phyloP scores from a whole-genome alignment of 352 stramenopile species.

The Detonula confervacea region DNA sequence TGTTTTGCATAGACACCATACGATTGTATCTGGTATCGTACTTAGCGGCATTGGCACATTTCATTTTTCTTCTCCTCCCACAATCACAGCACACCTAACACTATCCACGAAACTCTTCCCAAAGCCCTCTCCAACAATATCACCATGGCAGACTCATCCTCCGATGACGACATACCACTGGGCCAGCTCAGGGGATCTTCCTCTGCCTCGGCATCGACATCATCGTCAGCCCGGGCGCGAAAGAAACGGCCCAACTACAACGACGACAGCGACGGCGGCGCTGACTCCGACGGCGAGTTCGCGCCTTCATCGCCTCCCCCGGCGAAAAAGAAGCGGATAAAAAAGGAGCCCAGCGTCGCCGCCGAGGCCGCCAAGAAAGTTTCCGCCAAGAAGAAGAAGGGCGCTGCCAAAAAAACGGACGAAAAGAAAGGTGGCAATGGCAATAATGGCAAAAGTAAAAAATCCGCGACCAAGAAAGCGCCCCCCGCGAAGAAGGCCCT shows the following conservation, averaged over 20 bases:
- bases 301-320: slow-evolving; percentile 8
- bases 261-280: slow-evolving; percentile 34
- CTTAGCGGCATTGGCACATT: neutral
- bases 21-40: too few relatives aligned
- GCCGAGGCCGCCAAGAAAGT: neutral
- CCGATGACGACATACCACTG: slow-evolving; percentile 88
- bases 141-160: slow-evolving; percentile 42
- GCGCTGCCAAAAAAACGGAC: too few relatives aligned
- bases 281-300: slow-evolving; percentile 23
- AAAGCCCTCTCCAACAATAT: too few relatives aligned
- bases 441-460: slow-evolving; percentile 24
- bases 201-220: neutral
- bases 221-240: neutral
- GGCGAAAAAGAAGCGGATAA: slow-evolving; percentile 31
- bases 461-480: slow-evolving; percentile 8
- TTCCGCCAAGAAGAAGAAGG: slow-evolving; percentile 3
- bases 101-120: too few relatives aligned
- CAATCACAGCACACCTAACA: too few relatives aligned
- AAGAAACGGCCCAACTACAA: slow-evolving; percentile 33
- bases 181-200: slow-evolving; percentile 68
- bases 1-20: too few relatives aligned
- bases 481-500: slow-evolving; percentile 84
- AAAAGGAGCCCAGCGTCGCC: neutral
- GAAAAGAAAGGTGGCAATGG: too few relatives aligned
- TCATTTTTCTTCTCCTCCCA: too few relatives aligned